Percentiles rank a stretch among this genome's conserved stretches.
Evolutionary conservation across 2,329 filamentous ascomycete genomes (phyloP).

Genomic region (Aspergillus texensis): DNA sequence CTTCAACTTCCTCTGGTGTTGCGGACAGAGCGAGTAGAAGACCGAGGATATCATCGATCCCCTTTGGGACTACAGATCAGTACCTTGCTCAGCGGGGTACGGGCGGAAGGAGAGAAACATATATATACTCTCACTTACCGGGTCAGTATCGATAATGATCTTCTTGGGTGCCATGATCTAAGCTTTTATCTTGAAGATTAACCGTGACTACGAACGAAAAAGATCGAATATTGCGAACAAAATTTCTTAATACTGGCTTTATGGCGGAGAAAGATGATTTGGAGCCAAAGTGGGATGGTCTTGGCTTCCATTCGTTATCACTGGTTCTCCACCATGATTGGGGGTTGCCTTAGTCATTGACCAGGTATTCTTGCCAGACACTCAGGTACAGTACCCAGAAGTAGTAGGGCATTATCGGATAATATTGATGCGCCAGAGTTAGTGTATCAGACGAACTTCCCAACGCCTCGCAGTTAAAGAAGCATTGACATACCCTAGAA

Average conservation of each 20-base stretch:
- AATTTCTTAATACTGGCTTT: not conserved
- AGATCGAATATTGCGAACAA: not conserved
- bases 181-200: not conserved
- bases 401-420: not conserved
- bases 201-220: not conserved
- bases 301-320: conserved; percentile 19
- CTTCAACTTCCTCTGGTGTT: conserved; percentile 79
- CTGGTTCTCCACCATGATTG: conserved; percentile 14
- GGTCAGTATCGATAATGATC: conserved; percentile 96
- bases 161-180: conserved; percentile 50
- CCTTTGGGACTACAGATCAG: conserved; percentile 41
- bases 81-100: not conserved
- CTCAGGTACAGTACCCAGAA: not conserved
- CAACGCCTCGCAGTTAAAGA: not conserved
- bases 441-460: not conserved
- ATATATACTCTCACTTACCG: conserved; percentile 57
- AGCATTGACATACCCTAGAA: not conserved
- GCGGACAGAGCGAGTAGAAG: conserved; percentile 84
- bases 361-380: not conserved
- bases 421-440: not conserved
- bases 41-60: conserved; percentile 89
- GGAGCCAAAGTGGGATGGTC: conserved; percentile 20
- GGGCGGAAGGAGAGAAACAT: not conserved
- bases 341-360: not conserved
- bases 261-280: not conserved